A percentile compares a stretch with the other conserved stretches of the same genome.
These are phyloP conservation scores for Globisporangium emineosum DNA, from an alignment of 352 stramenopile genomes.

Conservation along the genomic window DNA sequence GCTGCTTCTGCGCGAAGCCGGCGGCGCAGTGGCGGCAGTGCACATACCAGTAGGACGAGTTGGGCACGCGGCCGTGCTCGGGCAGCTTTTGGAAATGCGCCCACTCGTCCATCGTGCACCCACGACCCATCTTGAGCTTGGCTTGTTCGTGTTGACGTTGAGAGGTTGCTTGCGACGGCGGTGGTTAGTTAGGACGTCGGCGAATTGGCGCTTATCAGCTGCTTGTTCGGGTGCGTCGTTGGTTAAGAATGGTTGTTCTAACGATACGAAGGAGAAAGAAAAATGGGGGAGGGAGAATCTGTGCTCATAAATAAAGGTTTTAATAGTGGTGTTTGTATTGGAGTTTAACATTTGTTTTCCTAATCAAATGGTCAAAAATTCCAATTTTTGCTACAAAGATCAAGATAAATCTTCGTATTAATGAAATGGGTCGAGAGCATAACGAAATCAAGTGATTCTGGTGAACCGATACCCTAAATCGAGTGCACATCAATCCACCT, in stretches of 20 bases:
- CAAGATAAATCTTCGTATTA: too few relatives aligned
- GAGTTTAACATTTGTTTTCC: not conserved
- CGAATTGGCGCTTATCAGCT: not conserved
- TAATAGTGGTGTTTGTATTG: not conserved
- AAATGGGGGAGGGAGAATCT: not conserved
- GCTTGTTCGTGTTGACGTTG: too few relatives aligned
- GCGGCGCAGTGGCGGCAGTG: constrained; percentile 68
- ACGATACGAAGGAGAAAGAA: not conserved
- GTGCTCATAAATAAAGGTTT: not conserved
- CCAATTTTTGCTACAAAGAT: too few relatives aligned
- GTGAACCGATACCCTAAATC: too few relatives aligned
- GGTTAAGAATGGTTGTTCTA: not conserved
- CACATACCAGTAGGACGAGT: constrained; percentile 84
- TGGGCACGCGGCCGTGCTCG: constrained; percentile 61
- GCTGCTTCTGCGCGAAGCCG: constrained; percentile 64
- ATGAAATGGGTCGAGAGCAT: too few relatives aligned
- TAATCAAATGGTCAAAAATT: not conserved
- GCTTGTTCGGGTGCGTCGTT: not conserved
- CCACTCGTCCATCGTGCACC: constrained; percentile 82
- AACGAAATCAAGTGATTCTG: too few relatives aligned
- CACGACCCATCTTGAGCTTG: constrained; percentile 56
- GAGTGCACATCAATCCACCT: too few relatives aligned
- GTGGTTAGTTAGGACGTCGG: not conserved
- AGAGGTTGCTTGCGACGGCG: not conserved
- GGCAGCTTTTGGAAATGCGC: constrained; percentile 73